Evolutionary conservation across 345 rosid genomes (phyloP), one percentile per base, ranked within the genome.

Genomic region (Durio zibethinus): DNA sequence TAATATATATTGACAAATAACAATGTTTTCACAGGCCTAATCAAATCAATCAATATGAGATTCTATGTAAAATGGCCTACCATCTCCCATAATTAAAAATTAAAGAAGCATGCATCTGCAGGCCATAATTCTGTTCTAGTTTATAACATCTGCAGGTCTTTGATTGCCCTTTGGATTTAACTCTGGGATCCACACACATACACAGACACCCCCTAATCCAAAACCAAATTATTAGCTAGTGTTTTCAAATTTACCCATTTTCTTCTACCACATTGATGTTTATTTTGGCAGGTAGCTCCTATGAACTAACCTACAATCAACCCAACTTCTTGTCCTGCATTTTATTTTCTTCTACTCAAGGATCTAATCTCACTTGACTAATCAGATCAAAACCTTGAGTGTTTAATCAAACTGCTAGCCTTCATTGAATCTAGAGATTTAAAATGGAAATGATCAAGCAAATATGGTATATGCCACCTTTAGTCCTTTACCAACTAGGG

Each of bases 41-140:
- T 10, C n/a, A n/a, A 21, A 63, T 63, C 80, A 76, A 73, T 78
- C 81, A 71, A 75, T 78, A 76, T 72, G 54, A 76, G 83, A 84
- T 77, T 80, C 80, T 67, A 9, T 11, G 65, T 40, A 21, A 47
- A 2, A 35, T 59, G 85, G 65, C 85, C 83, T 78, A 75, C 85
- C 72, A 70, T 9, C 18, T 10, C 61, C 60, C 42, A 50, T 18
- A 50, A 71, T 71, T 18, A 71, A 71, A 71, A 33, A 29, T 3
- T 71, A 50, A 43, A 3, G 21, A 40, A 50, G 25, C 31, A 29
- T 14, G 7, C 3, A 70, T 29, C 0, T 18, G 18, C 27, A 72
- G 10, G 59, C 27, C 42, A 71, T 71, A 5, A 71, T 20, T 33
- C 31, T 52, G 31, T 14, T 48, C 72, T 38, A 56, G 5, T 7